Conservation (phyloP, 1,139 yeast species). For the Saccharomyces hybrid region DNA sequence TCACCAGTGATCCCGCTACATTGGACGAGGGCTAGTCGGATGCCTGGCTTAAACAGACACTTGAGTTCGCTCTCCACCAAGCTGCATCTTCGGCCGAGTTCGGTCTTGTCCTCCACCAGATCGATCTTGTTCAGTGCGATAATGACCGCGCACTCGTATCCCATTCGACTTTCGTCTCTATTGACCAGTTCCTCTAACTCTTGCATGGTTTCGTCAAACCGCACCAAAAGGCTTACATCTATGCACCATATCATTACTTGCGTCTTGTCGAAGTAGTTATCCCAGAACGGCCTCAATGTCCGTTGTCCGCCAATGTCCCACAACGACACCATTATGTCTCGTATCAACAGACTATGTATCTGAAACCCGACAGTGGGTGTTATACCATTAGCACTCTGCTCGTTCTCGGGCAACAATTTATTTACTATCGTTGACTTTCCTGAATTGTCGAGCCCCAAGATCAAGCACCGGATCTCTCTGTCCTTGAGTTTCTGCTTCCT, state of each 20-base stretch:
- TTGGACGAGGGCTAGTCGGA: slow-evolving; percentile 3
- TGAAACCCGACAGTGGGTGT: slow-evolving; percentile 62
- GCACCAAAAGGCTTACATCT: slow-evolving; percentile 55
- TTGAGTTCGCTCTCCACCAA: neutral
- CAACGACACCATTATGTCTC: slow-evolving; percentile 34
- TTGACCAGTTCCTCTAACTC: slow-evolving; percentile 56
- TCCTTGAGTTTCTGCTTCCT: slow-evolving; percentile 79
- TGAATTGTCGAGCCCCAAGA: slow-evolving; percentile 81
- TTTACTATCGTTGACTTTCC: slow-evolving; percentile 82
- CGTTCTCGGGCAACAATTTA: slow-evolving; percentile 37
- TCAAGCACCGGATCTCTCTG: slow-evolving; percentile 62
- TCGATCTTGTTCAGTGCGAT: slow-evolving; percentile 56
- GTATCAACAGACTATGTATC: slow-evolving; percentile 43
- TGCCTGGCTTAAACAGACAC: neutral
- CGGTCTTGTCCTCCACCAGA: slow-evolving; percentile 27
- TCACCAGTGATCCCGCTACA: slow-evolving; percentile 15
- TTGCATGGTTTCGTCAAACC: slow-evolving; percentile 55
- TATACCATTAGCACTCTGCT: slow-evolving; percentile 29
- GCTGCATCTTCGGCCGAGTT: neutral
- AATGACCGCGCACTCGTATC: slow-evolving; percentile 45
- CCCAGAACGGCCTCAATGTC: slow-evolving; percentile 77
- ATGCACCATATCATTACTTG: slow-evolving; percentile 87
- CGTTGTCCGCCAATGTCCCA: slow-evolving; percentile 93
- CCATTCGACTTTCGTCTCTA: slow-evolving; percentile 59
- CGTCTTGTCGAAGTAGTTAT: slow-evolving; percentile 81